A percentile compares a stretch with the other conserved stretches of the same genome.
Evolutionary conservation across 176 grass and related monocot species (phyloP).

Genomic region (Melocanna baccifera): DNA sequence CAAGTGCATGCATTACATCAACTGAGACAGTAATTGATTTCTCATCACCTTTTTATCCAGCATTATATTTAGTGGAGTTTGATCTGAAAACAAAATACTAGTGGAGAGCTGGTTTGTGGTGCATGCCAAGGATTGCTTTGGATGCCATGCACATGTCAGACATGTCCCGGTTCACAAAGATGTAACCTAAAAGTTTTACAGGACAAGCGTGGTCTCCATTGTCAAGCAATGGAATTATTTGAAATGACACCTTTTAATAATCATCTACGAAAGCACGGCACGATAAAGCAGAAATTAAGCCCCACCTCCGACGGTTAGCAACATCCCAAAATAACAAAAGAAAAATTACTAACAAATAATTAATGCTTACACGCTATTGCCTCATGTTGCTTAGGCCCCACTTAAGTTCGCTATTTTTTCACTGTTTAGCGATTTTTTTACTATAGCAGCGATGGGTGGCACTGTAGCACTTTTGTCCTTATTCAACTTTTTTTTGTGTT

Average conservation of each 20-base stretch:
- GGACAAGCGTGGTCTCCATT: conserved; percentile 11
- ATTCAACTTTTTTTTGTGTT: too few species aligned
- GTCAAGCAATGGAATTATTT: background rate
- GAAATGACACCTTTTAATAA: conserved; percentile 16
- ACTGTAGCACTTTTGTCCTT: too few species aligned
- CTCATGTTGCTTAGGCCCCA: conserved; percentile 20
- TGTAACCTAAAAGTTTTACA: conserved; percentile 18
- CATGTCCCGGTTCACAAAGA: conserved; percentile 15
- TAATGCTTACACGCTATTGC: background rate
- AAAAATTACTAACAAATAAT: background rate
- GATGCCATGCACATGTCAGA: conserved; percentile 22
- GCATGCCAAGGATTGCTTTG: background rate
- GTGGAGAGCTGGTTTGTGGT: conserved; percentile 33
- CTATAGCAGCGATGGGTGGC: too few species aligned
- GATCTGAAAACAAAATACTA: conserved; percentile 33
- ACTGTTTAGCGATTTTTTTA: too few species aligned
- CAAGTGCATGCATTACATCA: background rate
- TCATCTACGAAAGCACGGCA: conserved; percentile 28
- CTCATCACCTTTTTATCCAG: conserved; percentile 16
- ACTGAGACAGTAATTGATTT: conserved; percentile 33
- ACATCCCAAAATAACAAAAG: conserved; percentile 23
- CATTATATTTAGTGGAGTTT: conserved; percentile 25
- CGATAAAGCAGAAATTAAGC: conserved; percentile 16
- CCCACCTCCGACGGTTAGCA: conserved; percentile 49
- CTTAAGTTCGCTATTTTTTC: too few species aligned